A percentile compares a stretch with the other conserved stretches of the same genome.
Evolutionary conservation across 169 alveolate genomes (phyloP).

Genomic region (Plasmodium falciparum): DNA sequence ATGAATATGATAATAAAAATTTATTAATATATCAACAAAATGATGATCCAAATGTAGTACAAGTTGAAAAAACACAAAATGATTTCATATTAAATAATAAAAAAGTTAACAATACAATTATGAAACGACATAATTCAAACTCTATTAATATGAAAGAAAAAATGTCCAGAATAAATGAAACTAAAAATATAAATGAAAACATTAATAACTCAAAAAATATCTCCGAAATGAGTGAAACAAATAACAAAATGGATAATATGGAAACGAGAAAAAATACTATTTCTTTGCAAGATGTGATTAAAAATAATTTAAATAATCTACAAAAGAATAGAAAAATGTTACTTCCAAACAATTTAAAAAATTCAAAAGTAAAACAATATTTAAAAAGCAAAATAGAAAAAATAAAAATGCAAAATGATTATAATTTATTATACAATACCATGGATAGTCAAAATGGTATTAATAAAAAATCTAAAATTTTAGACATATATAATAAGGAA

Average conservation of each 20-base stretch:
- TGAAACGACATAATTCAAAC: neutral
- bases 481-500: neutral
- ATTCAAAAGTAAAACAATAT: conserved; percentile 39
- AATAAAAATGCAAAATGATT: conserved; percentile 37
- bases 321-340: conserved; percentile 32
- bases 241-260: neutral
- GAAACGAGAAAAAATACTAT: neutral
- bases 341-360: conserved; percentile 38
- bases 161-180: neutral
- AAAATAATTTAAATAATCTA: neutral
- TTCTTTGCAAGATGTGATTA: conserved; percentile 6
- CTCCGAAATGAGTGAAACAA: neutral
- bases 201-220: neutral
- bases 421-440: neutral
- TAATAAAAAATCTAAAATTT: neutral
- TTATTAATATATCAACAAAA: neutral
- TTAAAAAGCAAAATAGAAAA: conserved; percentile 61
- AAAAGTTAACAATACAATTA: neutral
- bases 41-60: neutral
- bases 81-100: conserved; percentile 8
- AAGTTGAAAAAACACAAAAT: neutral
- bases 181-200: neutral
- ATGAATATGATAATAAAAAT: neutral
- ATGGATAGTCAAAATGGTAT: neutral
- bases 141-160: neutral